Conservation (phyloP, 2,329 filamentous ascomycete species). For the Penicillium sp. region DNA sequence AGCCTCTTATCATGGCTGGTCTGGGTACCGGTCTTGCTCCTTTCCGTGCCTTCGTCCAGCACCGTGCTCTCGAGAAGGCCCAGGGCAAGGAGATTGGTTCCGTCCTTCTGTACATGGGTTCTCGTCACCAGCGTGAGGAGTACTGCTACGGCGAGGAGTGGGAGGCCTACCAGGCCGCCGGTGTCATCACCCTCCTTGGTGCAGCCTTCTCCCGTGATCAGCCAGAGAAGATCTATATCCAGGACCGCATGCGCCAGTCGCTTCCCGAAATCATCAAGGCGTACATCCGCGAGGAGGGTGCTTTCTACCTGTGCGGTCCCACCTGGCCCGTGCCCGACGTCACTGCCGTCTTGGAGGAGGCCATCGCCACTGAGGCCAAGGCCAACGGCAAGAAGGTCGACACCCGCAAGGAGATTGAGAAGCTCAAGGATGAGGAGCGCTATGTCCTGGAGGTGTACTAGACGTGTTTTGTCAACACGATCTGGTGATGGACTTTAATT, state of each 20-base stretch:
- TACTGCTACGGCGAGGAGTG: conserved; percentile 99
- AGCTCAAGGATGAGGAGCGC: conserved; percentile 88
- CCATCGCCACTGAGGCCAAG: conserved; percentile 75
- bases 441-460: conserved; percentile 99
- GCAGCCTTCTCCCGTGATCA: conserved; percentile 96
- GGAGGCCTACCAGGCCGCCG: conserved; percentile 95
- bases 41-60: conserved; percentile 99
- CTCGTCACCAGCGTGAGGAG: conserved; percentile 95
- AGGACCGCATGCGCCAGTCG: conserved; percentile 94
- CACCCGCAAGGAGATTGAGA: conserved; percentile 87
- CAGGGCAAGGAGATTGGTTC: conserved; percentile 93
- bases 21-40: conserved; percentile 96
- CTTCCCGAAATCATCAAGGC: conserved; percentile 79
- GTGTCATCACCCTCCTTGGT: conserved; percentile 91
- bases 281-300: conserved; percentile 83
- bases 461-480: conserved; percentile 12
- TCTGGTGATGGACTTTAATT: conserved; percentile 18
- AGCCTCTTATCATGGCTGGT: conserved; percentile 97
- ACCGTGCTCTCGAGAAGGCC: conserved; percentile 97
- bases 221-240: conserved; percentile 98
- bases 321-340: conserved; percentile 99
- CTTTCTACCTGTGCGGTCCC: conserved; percentile 96
- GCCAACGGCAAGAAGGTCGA: conserved; percentile 74
- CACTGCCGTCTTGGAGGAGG: conserved; percentile 89
- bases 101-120: conserved; percentile 94